phyloP scores from a whole-genome alignment of 2,329 filamentous ascomycete genomes.

The Arthrocladium fulminans region DNA sequence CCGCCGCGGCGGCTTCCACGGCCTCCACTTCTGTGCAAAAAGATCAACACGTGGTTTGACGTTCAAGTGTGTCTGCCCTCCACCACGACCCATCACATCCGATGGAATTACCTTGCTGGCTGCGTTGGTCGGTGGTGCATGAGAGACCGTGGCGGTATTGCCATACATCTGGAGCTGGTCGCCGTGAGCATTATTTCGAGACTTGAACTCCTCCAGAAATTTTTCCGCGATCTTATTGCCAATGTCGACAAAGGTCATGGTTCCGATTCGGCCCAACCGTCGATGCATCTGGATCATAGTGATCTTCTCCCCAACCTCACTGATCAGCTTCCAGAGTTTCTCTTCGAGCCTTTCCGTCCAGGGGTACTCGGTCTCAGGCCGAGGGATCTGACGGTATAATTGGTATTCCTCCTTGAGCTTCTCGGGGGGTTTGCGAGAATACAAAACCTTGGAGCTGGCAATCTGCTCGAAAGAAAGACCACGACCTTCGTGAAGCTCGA shows the following conservation, averaged over 20 bases:
- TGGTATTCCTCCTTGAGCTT: constrained; percentile 16
- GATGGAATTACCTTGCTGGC: no score
- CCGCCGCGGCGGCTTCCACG: no score
- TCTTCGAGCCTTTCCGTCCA: not conserved
- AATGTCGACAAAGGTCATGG: not conserved
- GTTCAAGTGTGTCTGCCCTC: no score
- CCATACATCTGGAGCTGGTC: not conserved
- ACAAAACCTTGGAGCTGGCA: constrained; percentile 11
- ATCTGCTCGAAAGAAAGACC: constrained; percentile 20
- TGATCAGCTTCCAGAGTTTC: not conserved
- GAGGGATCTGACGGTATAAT: constrained; percentile 10
- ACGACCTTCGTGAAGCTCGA: constrained; percentile 20
- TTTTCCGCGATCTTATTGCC: constrained; percentile 17
- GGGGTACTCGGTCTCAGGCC: not conserved
- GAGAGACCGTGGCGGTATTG: no score
- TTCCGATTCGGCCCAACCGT: not conserved
- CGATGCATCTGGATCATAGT: not conserved
- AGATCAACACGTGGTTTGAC: no score
- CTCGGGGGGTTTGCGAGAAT: constrained; percentile 12
- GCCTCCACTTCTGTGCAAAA: not conserved
- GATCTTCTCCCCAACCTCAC: not conserved
- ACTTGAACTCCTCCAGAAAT: constrained; percentile 10
- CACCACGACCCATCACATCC: no score
- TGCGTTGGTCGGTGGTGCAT: no score
- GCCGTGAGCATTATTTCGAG: not conserved